Evolutionary conservation across 148 eudicot species (phyloP), one percentile per base, ranked within the genome.

Genomic region (Arctostaphylos glauca): DNA sequence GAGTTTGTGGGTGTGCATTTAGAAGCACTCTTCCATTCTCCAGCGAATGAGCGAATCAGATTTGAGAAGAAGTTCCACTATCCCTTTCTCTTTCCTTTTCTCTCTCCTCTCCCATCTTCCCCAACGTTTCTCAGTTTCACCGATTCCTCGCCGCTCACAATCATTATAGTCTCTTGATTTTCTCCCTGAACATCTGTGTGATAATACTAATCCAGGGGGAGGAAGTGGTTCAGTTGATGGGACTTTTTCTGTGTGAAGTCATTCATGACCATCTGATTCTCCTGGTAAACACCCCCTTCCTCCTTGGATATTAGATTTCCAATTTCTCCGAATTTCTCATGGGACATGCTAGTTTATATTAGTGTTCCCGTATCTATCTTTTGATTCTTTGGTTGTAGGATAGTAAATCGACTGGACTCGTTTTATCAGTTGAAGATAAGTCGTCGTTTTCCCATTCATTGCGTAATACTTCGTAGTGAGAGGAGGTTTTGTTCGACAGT

Each of bases 221-320:
- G 23, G 38, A 10, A 53, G 13, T 5, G 2, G 19, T 43, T 13
- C 76, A 52, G 48, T 25, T 64, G n/a, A 77, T 77, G 68, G 6
- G 81, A 21, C 77, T 83, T 83, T 47, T n/a, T 67, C n/a, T 44
- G 3, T 38, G 6, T 23, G 13, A 47, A 53, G 76, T n/a, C 49
- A 47, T 16, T 64, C 47, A 5, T 43, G 54, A 38, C n/a, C 81
- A 67, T 83, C 70, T 67, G 81, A 70, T 68, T 83, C 77, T 78
- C 10, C 56, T 44, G 85, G 81, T 83, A 70, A 66, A 76, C 7
- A 77, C 38, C n/a, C 41, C 74, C 7, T 50, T 50, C 10, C 10
- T 50, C 10, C 10, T 50, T 2, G 6, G 67, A 71, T 81, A 21
- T 68, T 25, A 14, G 18, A 23, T 43, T 6, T 62, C n/a, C 5